Base-by-base conservation (phyloP, 108 stramenopile species). In the Chaetoceros tenuissimus region DNA sequence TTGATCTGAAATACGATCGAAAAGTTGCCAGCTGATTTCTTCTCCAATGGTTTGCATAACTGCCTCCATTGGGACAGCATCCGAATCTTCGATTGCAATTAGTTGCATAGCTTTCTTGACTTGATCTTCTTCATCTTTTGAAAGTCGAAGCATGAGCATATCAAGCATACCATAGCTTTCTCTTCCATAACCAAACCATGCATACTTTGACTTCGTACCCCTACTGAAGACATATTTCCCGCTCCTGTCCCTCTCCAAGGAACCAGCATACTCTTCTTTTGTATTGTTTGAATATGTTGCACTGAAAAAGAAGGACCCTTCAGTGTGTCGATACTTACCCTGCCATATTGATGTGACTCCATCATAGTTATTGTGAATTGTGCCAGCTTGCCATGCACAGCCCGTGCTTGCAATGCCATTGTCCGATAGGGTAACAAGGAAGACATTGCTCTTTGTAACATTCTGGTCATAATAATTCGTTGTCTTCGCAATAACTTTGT, bases 11-110 rank as follows among this genome's bases (percentile, higher is more conserved):
- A 40, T 13, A 10, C 13, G 34, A 40, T 40, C 8, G 34, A 40
- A 40, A 10, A 10, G 8, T 10, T 40, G 5, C 34, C 34, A 40
- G 13, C 8, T 10, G 8, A 40, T 40, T 40, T 73, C 74, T 0
- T 83, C 85, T 31, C 89, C 89, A 30, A 74, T 67, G 44, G 68
- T 71, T n/a, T 86, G 63, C 13, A 91, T 76, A 5, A 85, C 67
- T 18, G 82, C 84, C 64, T 91, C 89, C 1, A 77, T 59, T 5
- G 68, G 47, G 8, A 69, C 59, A 3, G 89, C 83, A 54, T 76
- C 72, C 44, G 64, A 64, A 10, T 40, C 34, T 40, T 13, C 34
- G 8, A 40, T 13, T 40, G 34, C 34, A 5, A 40, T 10, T 10
- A 5, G 34, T 40, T 40, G 34, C 34, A 40, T 40, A 13, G 34